Evolutionary conservation across 2,329 filamentous ascomycete genomes (phyloP).

Genomic region (Eutypa lata): DNA sequence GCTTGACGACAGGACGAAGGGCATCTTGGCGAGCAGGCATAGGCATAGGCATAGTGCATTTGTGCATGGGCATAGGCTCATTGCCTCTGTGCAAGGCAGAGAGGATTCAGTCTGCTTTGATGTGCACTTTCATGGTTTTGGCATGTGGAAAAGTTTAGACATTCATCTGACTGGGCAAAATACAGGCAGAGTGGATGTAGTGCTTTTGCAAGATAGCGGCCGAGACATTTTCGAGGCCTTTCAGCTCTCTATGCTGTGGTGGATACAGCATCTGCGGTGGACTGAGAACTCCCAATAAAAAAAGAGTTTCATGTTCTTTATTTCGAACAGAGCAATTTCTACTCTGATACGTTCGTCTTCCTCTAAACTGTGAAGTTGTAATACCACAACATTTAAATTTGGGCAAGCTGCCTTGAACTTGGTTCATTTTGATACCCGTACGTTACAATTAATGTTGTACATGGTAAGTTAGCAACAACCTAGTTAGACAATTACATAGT

Average conservation of each 20-base stretch:
- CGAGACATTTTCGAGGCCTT: conserved; percentile 31
- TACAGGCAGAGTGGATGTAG: conserved; percentile 11
- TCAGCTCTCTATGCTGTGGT: conserved; percentile 32
- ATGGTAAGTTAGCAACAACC: no score
- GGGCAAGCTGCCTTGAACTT: no score
- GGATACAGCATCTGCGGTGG: conserved; percentile 32
- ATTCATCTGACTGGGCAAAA: conserved; percentile 24
- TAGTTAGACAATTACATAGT: no score
- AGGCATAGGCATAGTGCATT: conserved; percentile 1
- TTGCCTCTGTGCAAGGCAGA: conserved; percentile 21
- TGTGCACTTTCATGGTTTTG: conserved; percentile 18
- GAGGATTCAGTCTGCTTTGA: conserved; percentile 25
- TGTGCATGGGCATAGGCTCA: conserved; percentile 26
- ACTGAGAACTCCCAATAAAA: conserved; percentile 42
- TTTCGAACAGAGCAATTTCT: background rate
- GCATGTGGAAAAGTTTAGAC: conserved; percentile 29
- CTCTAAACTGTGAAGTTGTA: no score
- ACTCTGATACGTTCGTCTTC: no score
- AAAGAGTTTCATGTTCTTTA: conserved; percentile 25
- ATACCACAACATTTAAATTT: no score
- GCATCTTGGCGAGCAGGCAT: conserved; percentile 31
- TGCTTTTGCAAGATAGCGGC: conserved; percentile 30
- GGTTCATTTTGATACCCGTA: no score
- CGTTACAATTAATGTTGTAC: no score
- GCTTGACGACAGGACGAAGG: conserved; percentile 24